Conservation (phyloP, 495 filamentous ascomycete species). For the Lasiosphaeriaceae sp. region DNA sequence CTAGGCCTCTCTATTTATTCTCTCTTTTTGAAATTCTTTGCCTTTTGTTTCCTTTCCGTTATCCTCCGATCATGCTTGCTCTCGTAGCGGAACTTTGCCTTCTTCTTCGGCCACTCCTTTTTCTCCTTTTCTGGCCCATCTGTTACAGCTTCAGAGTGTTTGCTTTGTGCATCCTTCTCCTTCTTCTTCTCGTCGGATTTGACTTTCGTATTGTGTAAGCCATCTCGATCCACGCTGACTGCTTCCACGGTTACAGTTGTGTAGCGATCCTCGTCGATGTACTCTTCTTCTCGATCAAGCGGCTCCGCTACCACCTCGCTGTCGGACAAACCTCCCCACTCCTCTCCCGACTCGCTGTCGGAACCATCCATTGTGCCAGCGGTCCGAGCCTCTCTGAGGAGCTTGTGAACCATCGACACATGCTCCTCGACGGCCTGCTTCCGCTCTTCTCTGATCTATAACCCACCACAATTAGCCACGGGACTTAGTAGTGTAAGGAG, state of each 20-base stretch:
- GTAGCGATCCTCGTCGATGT: conserved; percentile 92
- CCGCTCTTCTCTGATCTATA: conserved; percentile 73
- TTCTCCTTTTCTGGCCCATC: conserved; percentile 40
- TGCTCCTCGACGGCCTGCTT: conserved; percentile 75
- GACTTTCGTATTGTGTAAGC: conserved; percentile 52
- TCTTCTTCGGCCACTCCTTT: conserved; percentile 62
- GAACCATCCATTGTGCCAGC: conserved; percentile 35
- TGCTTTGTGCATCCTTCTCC: conserved; percentile 28
- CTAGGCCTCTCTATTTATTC: neutral
- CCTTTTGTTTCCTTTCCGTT: conserved; percentile 61
- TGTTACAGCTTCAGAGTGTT: conserved; percentile 21
- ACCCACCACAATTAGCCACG: neutral
- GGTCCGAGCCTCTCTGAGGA: conserved; percentile 53
- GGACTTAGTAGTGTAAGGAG: neutral
- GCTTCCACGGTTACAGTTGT: conserved; percentile 91
- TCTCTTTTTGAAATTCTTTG: conserved; percentile 44
- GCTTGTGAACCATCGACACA: conserved; percentile 64
- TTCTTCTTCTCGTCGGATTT: conserved; percentile 33
- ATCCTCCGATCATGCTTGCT: conserved; percentile 71
- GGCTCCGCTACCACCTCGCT: conserved; percentile 41
- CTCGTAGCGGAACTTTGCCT: conserved; percentile 90
- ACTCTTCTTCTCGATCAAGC: conserved; percentile 84
- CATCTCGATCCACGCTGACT: conserved; percentile 75
- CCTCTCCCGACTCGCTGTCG: conserved; percentile 42
- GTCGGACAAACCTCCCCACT: conserved; percentile 61